phyloP scores from a whole-genome alignment of 192 early-diverging fungal genomes.

The Geranomyces michiganensis region DNA sequence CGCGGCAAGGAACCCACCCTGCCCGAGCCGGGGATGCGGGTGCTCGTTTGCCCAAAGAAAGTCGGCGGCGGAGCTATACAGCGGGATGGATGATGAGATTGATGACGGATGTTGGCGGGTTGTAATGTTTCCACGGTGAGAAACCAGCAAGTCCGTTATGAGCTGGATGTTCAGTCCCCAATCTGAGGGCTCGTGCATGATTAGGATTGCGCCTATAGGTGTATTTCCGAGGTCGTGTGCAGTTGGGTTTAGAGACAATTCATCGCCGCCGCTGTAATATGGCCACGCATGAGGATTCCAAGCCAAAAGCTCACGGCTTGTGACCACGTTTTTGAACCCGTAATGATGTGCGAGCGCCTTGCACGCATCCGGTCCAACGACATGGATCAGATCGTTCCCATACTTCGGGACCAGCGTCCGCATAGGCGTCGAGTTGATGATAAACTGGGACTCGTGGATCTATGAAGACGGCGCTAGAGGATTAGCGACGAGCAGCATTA shows the following conservation, averaged over 20 bases:
- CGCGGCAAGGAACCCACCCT: constrained; percentile 24
- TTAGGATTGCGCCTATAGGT: constrained; percentile 22
- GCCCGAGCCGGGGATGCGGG: constrained; percentile 19
- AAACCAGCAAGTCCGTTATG: constrained; percentile 19
- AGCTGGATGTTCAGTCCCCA: constrained; percentile 35
- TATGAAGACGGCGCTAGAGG: not conserved
- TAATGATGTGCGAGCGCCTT: constrained; percentile 21
- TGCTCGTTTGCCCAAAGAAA: constrained; percentile 21
- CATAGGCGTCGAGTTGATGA: constrained; percentile 26
- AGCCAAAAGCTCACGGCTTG: not conserved
- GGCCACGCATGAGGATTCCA: constrained; percentile 23
- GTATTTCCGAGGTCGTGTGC: constrained; percentile 6
- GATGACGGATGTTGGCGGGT: constrained; percentile 6
- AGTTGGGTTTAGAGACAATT: not conserved
- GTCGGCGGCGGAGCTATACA: constrained; percentile 21
- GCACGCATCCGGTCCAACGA: constrained; percentile 11
- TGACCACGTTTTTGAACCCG: constrained; percentile 25
- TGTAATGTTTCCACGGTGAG: constrained; percentile 7
- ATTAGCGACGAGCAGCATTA: too few species aligned
- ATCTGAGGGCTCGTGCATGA: constrained; percentile 29
- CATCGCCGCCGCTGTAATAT: constrained; percentile 2
- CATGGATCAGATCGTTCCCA: constrained; percentile 13
- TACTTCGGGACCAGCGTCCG: not conserved
- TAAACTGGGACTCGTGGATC: constrained; percentile 6
- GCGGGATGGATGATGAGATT: not conserved